Base-by-base conservation (phyloP, 495 filamentous ascomycete genomes). In the Durotheca rogersii region DNA sequence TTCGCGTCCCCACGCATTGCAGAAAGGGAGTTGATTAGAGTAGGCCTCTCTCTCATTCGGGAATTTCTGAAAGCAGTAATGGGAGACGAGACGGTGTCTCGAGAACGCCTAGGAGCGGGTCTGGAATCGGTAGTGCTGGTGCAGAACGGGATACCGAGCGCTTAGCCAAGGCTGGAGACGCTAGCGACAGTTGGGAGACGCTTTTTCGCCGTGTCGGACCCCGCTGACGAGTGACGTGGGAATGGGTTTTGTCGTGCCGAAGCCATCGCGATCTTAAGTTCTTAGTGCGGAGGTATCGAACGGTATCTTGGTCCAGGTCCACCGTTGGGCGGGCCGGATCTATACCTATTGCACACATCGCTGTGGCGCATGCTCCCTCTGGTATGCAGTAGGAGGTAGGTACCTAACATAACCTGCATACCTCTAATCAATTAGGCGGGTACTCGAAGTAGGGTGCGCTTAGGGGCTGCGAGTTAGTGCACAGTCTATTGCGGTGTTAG, bases 41-140 rank as follows among this genome's bases (percentile, higher is more conserved):
- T 41, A 34, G 49, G 53, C 47, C 44, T 56, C 23, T 46, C 44
- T 56, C 23, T 38, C 36, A 19, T 4, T 56, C 50, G 49, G 50
- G 45, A 37, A 43, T 20, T 60, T 62, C 62, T 66, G 25, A 61
- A 66, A 60, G 10, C 16, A 61, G 62, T 66, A 63, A 63, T 56
- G 32, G 49, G 47, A 66, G 43, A 66, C 62, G 62, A 66, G 60
- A 56, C 27, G 31, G 48, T 54, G 46, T 58, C 45, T 50, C 25
- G 53, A 58, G 47, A 58, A 66, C 53, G 62, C 62, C 62, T 66
- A 66, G 40, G 6, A 47, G 60, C 58, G 62, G 60, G 60, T 61
- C 62, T 53, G 44, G 53, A 54, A 48, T 41, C 31, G 40, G 56
- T 53, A 59, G 47, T 33, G 56, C n/a, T 53, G 18, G 45, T 33